Evolutionary conservation across 2,329 filamentous ascomycete genomes (phyloP).

Genomic region (Knufia fluminis): DNA sequence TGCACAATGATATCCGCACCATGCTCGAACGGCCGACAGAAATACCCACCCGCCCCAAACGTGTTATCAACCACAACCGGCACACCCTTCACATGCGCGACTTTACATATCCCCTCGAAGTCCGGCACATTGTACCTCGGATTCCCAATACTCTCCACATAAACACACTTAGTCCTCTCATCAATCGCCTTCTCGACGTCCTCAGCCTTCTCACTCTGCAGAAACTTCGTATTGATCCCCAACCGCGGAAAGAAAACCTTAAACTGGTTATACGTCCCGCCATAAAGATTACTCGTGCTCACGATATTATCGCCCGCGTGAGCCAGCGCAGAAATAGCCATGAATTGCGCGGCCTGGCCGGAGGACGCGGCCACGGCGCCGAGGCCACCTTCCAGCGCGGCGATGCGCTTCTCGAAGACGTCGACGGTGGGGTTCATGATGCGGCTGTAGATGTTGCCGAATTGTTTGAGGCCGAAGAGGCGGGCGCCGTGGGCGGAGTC

Average conservation of each 20-base stretch:
- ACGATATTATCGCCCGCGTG: conserved; percentile 82
- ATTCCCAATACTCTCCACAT: conserved; percentile 82
- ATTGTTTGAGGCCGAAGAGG: conserved; percentile 93
- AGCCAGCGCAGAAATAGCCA: conserved; percentile 67
- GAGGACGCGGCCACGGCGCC: conserved; percentile 52
- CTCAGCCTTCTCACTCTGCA: conserved; percentile 57
- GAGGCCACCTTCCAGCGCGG: conserved; percentile 63
- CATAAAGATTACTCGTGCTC: conserved; percentile 75
- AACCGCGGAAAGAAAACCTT: conserved; percentile 74
- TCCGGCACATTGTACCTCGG: conserved; percentile 82
- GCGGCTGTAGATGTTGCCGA: conserved; percentile 95
- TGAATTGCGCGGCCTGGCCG: conserved; percentile 80
- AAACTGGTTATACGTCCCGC: conserved; percentile 89
- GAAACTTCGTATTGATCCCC: conserved; percentile 74
- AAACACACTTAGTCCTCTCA: conserved; percentile 80
- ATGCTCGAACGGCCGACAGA: conserved; percentile 70
- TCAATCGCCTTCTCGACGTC: conserved; percentile 72
- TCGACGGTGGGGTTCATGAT: conserved; percentile 94
- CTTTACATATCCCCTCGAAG: conserved; percentile 68
- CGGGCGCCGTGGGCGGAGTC: conserved; percentile 91
- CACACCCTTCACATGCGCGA: conserved; percentile 59
- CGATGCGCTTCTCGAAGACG: conserved; percentile 71
- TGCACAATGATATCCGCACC: conserved; percentile 85
- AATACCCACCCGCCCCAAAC: conserved; percentile 81
- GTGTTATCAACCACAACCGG: conserved; percentile 74